Evolutionary conservation across 768 basidiomycete species (phyloP).

Genomic region (Leccinum rimulosum): DNA sequence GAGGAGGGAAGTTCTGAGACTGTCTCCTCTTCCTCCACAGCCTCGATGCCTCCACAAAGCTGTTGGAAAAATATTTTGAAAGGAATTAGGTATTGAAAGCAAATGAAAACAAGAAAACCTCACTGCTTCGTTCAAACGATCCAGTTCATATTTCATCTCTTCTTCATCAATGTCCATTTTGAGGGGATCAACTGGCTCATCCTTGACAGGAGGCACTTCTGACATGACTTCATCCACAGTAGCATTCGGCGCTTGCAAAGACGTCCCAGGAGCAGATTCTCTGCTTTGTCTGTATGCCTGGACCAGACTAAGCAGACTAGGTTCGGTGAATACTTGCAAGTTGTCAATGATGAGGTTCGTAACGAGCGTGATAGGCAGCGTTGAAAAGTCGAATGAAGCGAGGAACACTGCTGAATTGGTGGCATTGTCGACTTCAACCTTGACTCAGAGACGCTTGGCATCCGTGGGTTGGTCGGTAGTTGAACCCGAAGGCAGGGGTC

Average conservation of each 20-base stretch:
- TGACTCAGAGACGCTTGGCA: conserved; percentile 70
- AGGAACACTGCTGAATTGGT: conserved; percentile 51
- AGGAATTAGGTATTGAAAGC: not conserved
- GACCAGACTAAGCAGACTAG: conserved; percentile 60
- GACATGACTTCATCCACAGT: conserved; percentile 19
- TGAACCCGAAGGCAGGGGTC: conserved; percentile 46
- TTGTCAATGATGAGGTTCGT: conserved; percentile 89
- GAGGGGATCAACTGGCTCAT: conserved; percentile 82
- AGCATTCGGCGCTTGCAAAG: conserved; percentile 19
- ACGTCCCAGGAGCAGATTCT: conserved; percentile 25
- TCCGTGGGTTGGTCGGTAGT: conserved; percentile 49
- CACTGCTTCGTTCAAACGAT: conserved; percentile 74
- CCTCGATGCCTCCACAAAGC: conserved; percentile 50
- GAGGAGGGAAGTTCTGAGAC: conserved; percentile 31
- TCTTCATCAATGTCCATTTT: conserved; percentile 96
- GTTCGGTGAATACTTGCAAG: conserved; percentile 72
- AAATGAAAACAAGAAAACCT: conserved; percentile 8
- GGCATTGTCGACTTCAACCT: conserved; percentile 54
- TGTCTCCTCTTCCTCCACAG: conserved; percentile 34
- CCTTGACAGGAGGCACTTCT: conserved; percentile 44
- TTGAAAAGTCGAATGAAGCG: conserved; percentile 81
- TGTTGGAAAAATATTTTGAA: conserved; percentile 24
- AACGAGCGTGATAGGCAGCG: conserved; percentile 70
- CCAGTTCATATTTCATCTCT: conserved; percentile 85
- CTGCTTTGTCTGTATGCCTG: conserved; percentile 60